These are phyloP conservation scores for Blastomyces parvus DNA, from an alignment of 2,329 filamentous ascomycete species.

Conservation along the genomic window DNA sequence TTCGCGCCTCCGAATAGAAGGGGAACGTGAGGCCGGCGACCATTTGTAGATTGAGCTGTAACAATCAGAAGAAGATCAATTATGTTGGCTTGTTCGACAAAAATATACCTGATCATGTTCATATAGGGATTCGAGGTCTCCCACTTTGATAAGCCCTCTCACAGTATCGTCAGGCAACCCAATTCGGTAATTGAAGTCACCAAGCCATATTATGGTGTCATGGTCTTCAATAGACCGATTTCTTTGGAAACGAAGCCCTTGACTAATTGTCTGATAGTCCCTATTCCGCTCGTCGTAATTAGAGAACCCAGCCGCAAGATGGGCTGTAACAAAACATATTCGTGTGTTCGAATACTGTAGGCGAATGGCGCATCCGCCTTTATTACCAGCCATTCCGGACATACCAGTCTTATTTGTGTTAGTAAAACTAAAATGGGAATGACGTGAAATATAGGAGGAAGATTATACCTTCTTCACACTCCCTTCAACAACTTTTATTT, in stretches of 20 bases:
- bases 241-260: slow-evolving; percentile 80
- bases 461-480: slow-evolving; percentile 68
- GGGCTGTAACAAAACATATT: slow-evolving; percentile 91
- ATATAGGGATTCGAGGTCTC: slow-evolving; percentile 69
- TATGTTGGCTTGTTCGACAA: neutral
- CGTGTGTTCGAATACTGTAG: slow-evolving; percentile 90
- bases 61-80: slow-evolving; percentile 6
- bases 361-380: slow-evolving; percentile 91
- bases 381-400: slow-evolving; percentile 96
- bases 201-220: slow-evolving; percentile 84
- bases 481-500: slow-evolving; percentile 95
- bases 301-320: slow-evolving; percentile 88
- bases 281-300: slow-evolving; percentile 95
- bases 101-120: slow-evolving; percentile 71
- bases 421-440: slow-evolving; percentile 14
- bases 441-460: neutral
- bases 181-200: slow-evolving; percentile 97
- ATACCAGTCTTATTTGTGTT: slow-evolving; percentile 57
- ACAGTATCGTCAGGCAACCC: slow-evolving; percentile 71
- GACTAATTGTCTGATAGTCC: slow-evolving; percentile 81
- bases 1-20: slow-evolving; percentile 81
- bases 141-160: slow-evolving; percentile 59
- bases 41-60: slow-evolving; percentile 86
- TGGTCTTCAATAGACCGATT: slow-evolving; percentile 89
- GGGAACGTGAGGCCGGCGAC: slow-evolving; percentile 80